These are phyloP conservation scores for Hypoxylon sp. DNA, from an alignment of 2,329 filamentous ascomycete genomes.

Conservation along the genomic window DNA sequence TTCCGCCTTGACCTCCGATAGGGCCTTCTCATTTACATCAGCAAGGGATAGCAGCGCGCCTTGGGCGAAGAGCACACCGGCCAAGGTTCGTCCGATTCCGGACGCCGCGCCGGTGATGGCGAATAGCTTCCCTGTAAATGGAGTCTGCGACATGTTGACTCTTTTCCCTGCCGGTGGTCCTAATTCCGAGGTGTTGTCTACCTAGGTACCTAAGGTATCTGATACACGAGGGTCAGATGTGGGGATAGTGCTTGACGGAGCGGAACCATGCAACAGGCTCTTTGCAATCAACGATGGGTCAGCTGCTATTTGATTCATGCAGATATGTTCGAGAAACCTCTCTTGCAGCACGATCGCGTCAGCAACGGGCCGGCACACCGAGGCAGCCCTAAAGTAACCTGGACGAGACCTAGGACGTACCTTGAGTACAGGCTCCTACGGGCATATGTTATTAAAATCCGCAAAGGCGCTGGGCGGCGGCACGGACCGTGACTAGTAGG, in stretches of 20 bases:
- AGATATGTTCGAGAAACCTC: not conserved
- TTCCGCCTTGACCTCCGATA: slow-evolving; percentile 41
- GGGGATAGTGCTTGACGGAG: not conserved
- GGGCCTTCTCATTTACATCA: slow-evolving; percentile 54
- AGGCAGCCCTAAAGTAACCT: not conserved
- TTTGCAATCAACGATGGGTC: not conserved
- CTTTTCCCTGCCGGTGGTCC: not conserved
- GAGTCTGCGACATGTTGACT: not conserved
- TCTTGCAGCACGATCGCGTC: not conserved
- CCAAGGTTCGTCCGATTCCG: slow-evolving; percentile 44
- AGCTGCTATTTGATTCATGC: slow-evolving; percentile 1
- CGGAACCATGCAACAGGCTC: not conserved
- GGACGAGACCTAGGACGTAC: not conserved
- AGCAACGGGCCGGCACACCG: slow-evolving; percentile 6
- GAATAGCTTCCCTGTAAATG: not conserved
- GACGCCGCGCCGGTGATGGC: slow-evolving; percentile 8
- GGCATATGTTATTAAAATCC: not conserved
- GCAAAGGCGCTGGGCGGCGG: not conserved
- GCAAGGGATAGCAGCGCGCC: slow-evolving; percentile 59
- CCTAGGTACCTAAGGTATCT: no score
- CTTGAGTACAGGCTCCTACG: not conserved
- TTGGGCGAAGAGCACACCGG: slow-evolving; percentile 54
- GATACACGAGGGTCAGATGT: not conserved
- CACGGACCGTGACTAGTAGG: not conserved
- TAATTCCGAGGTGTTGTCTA: not conserved